phyloP scores from a whole-genome alignment of 805 yeast species.

The Candida sonorensis region DNA sequence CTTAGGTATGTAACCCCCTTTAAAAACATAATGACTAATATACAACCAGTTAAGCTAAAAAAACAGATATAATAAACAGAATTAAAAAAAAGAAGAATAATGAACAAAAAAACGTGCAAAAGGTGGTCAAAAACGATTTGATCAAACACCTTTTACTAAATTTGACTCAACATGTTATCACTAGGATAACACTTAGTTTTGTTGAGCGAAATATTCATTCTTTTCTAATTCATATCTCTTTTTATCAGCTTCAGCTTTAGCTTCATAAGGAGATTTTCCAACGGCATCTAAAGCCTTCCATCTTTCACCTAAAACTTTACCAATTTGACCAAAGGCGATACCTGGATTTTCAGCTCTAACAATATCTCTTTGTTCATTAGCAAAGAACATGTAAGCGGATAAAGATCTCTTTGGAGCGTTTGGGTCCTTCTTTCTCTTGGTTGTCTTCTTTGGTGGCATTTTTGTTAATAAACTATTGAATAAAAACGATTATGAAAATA shows the following conservation, averaged over 20 bases:
- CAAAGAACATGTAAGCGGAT: constrained; percentile 98
- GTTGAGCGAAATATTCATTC: constrained; percentile 77
- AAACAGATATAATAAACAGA: constrained; percentile 2
- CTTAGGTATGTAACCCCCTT: constrained; percentile 6
- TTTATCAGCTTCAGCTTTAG: constrained; percentile 92
- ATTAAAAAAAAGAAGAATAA: constrained; percentile 1
- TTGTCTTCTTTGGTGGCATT: constrained; percentile 26
- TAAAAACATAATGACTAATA: constrained; percentile 13
- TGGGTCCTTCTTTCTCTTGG: constrained; percentile 59
- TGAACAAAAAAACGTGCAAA: too few relatives aligned
- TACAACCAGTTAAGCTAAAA: constrained; percentile 15
- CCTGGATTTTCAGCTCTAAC: constrained; percentile 97
- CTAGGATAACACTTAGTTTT: too few relatives aligned
- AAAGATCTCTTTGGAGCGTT: constrained; percentile 98
- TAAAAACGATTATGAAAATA: neutral
- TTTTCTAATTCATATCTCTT: constrained; percentile 96
- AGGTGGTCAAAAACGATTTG: too few relatives aligned
- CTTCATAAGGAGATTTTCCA: constrained; percentile 85
- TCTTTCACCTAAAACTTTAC: constrained; percentile 89
- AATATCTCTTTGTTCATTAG: constrained; percentile 93
- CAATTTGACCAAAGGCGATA: constrained; percentile 91
- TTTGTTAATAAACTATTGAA: constrained; percentile 2
- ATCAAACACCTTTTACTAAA: too few relatives aligned
- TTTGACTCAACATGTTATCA: too few relatives aligned
- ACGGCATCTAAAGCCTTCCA: constrained; percentile 88